Evolutionary conservation across 352 stramenopile species (phyloP), one percentile per base, ranked within the genome.

Genomic region (Globisporangium canariense): DNA sequence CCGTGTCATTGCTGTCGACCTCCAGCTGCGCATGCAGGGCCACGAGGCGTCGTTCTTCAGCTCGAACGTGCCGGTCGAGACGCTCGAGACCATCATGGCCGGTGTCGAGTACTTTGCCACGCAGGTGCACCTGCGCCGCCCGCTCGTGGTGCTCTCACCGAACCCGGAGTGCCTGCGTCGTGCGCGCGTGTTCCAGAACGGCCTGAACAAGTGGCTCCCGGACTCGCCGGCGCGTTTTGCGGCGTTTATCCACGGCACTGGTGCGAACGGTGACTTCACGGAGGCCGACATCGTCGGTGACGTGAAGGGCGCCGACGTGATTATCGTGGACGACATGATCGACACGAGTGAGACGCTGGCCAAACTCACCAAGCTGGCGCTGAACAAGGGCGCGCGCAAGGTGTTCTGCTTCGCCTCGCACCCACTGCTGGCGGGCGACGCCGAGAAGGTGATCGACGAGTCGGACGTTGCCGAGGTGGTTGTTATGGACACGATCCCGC

Each of bases 1-100:
- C 70, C 87, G 87, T 57, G 89, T 98, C 50, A 97, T 98, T 66
- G 88, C 89, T 3, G 90, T 98, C 11, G 94, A 98, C 68, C 70
- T 98, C 18, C 90, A 98, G 73, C 80, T 96, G 67, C 91, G 90
- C 57, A 88, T 90, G 62, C 87, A 96, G 47, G 85, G 79, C 38
- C 88, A 97, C 57, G 91, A 97, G 46, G 86, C 89, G 22, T 96
- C 86, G 55, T 98, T 98, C 72, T 98, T 98, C 65, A 93, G 86
- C 73, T 91, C 88, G 51, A 73, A 88, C 51, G 77, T 97, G 40
- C 90, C 94, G 2, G 92, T 98, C 3, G 94, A 98, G 66, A 97
- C 90, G 52, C 78, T 98, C n/a, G 88, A 97, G 55, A 96, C 90
- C 18, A 95, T 92, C 59, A 90, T 92, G 75, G 84, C 91, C 18